phyloP scores from a whole-genome alignment of 108 stramenopile genomes.

The Bacterosira constricta region DNA sequence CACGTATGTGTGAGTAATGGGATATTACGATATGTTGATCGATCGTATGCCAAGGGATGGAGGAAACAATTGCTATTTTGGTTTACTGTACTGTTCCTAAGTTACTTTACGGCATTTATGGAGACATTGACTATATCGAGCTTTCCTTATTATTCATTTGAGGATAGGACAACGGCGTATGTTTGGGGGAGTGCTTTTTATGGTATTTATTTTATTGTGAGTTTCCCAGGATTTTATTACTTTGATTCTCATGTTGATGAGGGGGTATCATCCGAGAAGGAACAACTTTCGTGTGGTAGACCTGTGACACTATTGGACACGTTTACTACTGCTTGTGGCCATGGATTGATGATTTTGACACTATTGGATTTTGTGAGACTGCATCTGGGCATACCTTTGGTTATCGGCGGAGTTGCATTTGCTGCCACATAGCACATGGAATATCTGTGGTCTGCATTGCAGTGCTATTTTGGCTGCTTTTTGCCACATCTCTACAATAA shows the following conservation, averaged over 20 bases:
- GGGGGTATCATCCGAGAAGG: constrained; percentile 6
- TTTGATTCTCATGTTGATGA: constrained; percentile 75
- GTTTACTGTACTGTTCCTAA: constrained; percentile 61
- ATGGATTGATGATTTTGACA: constrained; percentile 94
- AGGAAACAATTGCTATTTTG: constrained; percentile 49
- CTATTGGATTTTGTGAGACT: constrained; percentile 92
- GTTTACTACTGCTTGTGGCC: constrained; percentile 78
- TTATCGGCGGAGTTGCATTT: constrained; percentile 63
- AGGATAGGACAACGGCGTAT: constrained; percentile 82
- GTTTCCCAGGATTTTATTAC: constrained; percentile 91
- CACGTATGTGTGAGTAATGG: constrained; percentile 91
- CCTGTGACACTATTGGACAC: constrained; percentile 71
- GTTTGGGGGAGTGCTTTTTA: constrained; percentile 88
- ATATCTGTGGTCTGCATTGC: no score
- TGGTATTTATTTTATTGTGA: constrained; percentile 98
- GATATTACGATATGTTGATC: constrained; percentile 80
- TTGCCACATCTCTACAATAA: no score
- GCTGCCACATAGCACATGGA: constrained; percentile 12
- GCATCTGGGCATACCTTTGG: constrained; percentile 79
- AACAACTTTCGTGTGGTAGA: not conserved
- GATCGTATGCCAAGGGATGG: constrained; percentile 49
- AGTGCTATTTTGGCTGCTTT: no score
- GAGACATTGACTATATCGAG: constrained; percentile 95
- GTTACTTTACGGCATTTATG: constrained; percentile 97
- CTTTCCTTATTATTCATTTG: constrained; percentile 97